Conservation (phyloP, 768 basidiomycete species). For the Tubosaeta sp. region DNA sequence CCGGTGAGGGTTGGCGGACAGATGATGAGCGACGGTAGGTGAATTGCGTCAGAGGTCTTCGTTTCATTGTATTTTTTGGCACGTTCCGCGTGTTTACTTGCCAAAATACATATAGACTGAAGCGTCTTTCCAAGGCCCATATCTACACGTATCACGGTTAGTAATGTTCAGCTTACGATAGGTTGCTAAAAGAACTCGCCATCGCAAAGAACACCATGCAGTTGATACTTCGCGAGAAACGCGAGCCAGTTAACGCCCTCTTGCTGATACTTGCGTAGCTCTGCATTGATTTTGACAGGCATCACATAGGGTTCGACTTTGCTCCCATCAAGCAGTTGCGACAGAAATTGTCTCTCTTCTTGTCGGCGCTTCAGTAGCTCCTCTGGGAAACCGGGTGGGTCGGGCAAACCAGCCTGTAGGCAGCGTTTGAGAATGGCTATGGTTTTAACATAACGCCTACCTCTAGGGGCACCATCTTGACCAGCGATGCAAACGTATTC, state of each 20-base stretch:
- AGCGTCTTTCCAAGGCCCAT: constrained; percentile 99
- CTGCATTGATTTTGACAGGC: constrained; percentile 86
- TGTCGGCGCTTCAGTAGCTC: constrained; percentile 84
- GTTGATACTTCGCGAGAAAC: constrained; percentile 94
- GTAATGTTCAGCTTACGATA: background rate
- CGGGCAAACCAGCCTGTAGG: constrained; percentile 86
- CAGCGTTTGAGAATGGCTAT: background rate
- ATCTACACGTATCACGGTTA: constrained; percentile 45
- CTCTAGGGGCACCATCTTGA: constrained; percentile 98
- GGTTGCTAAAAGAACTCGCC: constrained; percentile 46
- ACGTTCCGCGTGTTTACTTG: constrained; percentile 90
- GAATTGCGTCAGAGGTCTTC: constrained; percentile 69
- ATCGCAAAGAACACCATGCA: constrained; percentile 97
- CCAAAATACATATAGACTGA: constrained; percentile 95
- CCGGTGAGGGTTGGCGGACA: constrained; percentile 98
- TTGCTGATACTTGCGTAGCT: constrained; percentile 95
- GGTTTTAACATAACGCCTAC: constrained; percentile 37
- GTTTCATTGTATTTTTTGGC: constrained; percentile 61
- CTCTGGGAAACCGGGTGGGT: constrained; percentile 87
- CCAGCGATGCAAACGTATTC: constrained; percentile 94
- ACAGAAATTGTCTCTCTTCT: constrained; percentile 85
- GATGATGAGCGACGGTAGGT: constrained; percentile 89
- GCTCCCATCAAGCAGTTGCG: constrained; percentile 89
- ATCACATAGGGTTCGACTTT: constrained; percentile 90
- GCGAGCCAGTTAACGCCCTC: constrained; percentile 99